phyloP scores from a whole-genome alignment of 2,329 filamentous ascomycete species.

The Diaporthe sp. region DNA sequence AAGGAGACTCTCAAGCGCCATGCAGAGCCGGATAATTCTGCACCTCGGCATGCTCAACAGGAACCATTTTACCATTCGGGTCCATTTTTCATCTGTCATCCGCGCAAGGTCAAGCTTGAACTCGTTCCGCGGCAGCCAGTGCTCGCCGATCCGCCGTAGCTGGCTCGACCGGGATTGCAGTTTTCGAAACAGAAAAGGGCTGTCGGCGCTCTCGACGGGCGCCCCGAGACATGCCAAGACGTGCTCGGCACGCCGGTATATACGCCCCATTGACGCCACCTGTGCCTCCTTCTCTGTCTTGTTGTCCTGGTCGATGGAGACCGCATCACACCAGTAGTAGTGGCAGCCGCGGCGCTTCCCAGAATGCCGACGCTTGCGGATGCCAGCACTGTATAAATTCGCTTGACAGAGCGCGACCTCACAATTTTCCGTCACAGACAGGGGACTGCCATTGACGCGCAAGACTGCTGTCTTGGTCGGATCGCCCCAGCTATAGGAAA shows the following conservation, averaged over 20 bases:
- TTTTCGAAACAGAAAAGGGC: neutral
- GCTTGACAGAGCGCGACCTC: neutral
- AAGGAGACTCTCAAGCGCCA: neutral
- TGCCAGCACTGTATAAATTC: neutral
- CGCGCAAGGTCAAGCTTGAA: neutral
- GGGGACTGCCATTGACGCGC: neutral
- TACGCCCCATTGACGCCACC: neutral
- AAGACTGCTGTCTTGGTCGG: neutral
- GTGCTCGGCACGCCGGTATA: neutral
- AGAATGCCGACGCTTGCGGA: neutral
- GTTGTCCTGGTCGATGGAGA: neutral
- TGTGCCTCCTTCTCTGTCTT: neutral
- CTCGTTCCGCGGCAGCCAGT: neutral
- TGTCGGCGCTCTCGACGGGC: neutral
- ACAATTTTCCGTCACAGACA: neutral
- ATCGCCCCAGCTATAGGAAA: neutral
- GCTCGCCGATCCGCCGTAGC: neutral
- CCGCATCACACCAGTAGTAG: neutral
- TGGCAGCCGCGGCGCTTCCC: neutral
- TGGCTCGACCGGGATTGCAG: neutral
- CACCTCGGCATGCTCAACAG: conserved; percentile 1
- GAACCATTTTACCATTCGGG: neutral
- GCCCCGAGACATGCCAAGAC: neutral
- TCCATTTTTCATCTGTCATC: neutral
- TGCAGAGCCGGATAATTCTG: neutral